These are phyloP conservation scores for Botrytis galanthina DNA, from an alignment of 2,329 filamentous ascomycete species.

Conservation along the genomic window DNA sequence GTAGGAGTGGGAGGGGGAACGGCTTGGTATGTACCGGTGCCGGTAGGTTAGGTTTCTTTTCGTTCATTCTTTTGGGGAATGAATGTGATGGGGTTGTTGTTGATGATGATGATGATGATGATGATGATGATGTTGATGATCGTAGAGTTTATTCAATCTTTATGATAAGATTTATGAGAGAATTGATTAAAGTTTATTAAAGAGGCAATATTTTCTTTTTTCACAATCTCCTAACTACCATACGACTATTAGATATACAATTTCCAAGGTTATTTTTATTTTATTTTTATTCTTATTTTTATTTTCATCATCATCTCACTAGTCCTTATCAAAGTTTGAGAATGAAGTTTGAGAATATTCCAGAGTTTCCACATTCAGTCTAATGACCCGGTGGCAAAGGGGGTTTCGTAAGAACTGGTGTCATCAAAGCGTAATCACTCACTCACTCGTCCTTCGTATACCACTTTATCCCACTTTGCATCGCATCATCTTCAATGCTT, in stretches of 20 bases:
- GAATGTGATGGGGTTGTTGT: not conserved
- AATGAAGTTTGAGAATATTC: not conserved
- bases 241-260: not conserved
- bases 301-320: too few relatives aligned
- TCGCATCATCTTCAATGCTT: not conserved
- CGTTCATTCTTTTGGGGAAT: not conserved
- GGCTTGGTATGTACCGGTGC: not conserved
- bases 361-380: not conserved
- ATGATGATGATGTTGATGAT: not conserved
- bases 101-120: not conserved
- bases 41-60: not conserved
- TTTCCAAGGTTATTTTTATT: not conserved
- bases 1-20: not conserved
- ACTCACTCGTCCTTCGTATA: not conserved
- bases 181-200: not conserved
- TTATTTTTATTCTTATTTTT: not conserved
- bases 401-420: conserved; percentile 3
- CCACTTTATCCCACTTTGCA: too few relatives aligned
- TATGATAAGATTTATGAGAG: too few relatives aligned
- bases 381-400: not conserved
- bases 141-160: not conserved
- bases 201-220: not conserved
- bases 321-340: not conserved
- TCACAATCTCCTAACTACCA: not conserved
- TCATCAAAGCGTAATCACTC: conserved; percentile 8